A percentile compares a stretch with the other conserved stretches of the same genome.
Conservation (phyloP, 2,329 filamentous ascomycete genomes). For the Chaetomium sp. region DNA sequence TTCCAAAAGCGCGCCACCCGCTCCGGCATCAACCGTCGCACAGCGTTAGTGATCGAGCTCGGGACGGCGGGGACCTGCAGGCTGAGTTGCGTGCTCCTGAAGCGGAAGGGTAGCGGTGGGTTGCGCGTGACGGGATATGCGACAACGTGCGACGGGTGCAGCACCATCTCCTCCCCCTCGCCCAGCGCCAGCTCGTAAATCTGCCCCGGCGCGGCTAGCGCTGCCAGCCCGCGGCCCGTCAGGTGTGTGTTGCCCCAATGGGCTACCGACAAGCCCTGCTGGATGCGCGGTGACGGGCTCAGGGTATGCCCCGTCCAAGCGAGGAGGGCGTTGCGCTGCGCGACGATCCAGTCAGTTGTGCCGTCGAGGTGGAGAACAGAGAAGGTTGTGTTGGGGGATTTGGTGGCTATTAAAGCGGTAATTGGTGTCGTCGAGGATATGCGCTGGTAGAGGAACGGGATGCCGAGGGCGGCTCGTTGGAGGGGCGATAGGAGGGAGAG, state of each 20-base stretch:
- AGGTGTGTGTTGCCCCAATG: conserved; percentile 91
- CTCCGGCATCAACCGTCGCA: conserved; percentile 63
- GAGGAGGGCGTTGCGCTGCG: conserved; percentile 83
- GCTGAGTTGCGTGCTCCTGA: conserved; percentile 73
- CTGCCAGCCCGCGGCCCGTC: conserved; percentile 84
- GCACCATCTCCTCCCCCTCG: conserved; percentile 85
- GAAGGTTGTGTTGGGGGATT: conserved; percentile 83
- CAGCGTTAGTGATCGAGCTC: conserved; percentile 26
- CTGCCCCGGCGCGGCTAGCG: conserved; percentile 82
- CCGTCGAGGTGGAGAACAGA: conserved; percentile 88
- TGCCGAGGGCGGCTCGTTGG: conserved; percentile 74
- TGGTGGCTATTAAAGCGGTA: conserved; percentile 85
- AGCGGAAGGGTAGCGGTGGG: conserved; percentile 80
- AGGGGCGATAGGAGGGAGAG: conserved; percentile 85
- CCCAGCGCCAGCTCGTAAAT: conserved; percentile 82
- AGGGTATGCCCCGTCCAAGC: conserved; percentile 95
- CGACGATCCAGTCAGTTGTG: conserved; percentile 91
- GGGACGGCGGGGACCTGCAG: conserved; percentile 76
- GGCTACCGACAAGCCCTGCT: conserved; percentile 71
- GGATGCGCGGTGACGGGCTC: conserved; percentile 72
- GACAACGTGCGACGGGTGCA: conserved; percentile 87
- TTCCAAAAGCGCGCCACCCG: conserved; percentile 66
- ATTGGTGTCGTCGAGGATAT: conserved; percentile 85
- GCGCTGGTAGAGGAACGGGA: conserved; percentile 94
- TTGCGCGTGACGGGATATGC: conserved; percentile 80